Evolutionary conservation across 768 basidiomycete species (phyloP).

Genomic region (Lactarius sp.): DNA sequence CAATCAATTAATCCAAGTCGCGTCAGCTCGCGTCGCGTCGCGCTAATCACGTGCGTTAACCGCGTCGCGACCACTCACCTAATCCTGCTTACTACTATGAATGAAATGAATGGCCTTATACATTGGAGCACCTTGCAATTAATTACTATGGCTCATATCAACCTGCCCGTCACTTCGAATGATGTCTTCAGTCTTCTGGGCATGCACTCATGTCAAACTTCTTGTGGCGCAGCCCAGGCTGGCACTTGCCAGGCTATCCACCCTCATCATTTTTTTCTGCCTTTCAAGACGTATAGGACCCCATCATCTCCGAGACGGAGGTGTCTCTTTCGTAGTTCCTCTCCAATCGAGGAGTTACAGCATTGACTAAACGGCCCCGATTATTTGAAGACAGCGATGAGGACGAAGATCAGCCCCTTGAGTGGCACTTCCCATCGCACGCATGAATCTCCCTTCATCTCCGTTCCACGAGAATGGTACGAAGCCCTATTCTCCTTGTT

Average conservation of each 20-base stretch:
- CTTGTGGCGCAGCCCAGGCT: too few species aligned
- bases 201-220: too few species aligned
- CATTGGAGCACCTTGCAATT: too few species aligned
- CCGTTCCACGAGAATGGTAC: constrained; percentile 18
- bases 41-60: constrained; percentile 10
- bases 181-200: too few species aligned
- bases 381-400: constrained; percentile 23
- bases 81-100: constrained; percentile 15
- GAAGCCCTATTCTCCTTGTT: constrained; percentile 36
- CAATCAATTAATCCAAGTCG: constrained; percentile 25
- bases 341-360: constrained; percentile 49
- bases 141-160: too few species aligned
- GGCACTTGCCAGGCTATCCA: neutral
- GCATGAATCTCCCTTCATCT: constrained; percentile 25
- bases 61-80: constrained; percentile 11
- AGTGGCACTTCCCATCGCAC: constrained; percentile 31
- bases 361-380: constrained; percentile 36
- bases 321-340: constrained; percentile 24
- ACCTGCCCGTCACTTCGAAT: too few species aligned
- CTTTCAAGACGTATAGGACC: constrained; percentile 24
- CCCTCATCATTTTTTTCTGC: constrained; percentile 14
- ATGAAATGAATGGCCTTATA: too few species aligned
- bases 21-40: constrained; percentile 27
- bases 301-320: constrained; percentile 31
- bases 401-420: constrained; percentile 33